phyloP scores from a whole-genome alignment of 495 filamentous ascomycete genomes.

The Neurospora sp. region DNA sequence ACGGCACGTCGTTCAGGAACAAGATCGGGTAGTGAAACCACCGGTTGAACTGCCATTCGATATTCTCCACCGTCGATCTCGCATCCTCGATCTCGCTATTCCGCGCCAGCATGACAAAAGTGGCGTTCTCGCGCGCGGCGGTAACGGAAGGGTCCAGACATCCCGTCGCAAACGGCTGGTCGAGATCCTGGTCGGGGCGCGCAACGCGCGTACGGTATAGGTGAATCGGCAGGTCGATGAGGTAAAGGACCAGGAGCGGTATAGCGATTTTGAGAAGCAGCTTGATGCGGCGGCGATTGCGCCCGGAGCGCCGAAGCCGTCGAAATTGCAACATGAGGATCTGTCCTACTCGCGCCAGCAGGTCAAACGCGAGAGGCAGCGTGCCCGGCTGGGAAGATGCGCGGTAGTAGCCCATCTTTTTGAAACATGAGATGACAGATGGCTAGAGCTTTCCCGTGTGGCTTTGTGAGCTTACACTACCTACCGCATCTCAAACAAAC shows the following conservation, averaged over 20 bases:
- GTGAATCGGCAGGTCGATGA: constrained; percentile 26
- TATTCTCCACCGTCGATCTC: constrained; percentile 81
- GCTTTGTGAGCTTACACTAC: neutral
- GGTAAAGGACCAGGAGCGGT: neutral
- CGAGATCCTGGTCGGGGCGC: constrained; percentile 25
- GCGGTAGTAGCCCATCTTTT: neutral
- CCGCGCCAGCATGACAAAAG: constrained; percentile 84
- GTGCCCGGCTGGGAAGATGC: neutral
- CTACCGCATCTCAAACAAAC: neutral
- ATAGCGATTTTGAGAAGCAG: neutral
- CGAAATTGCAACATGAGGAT: neutral
- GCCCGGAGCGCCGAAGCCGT: neutral
- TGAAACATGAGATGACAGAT: neutral
- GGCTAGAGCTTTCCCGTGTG: neutral
- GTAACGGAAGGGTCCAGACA: constrained; percentile 35
- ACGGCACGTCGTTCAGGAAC: constrained; percentile 87
- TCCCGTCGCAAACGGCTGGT: constrained; percentile 31
- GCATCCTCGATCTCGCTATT: constrained; percentile 88
- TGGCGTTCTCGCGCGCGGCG: constrained; percentile 70
- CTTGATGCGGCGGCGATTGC: neutral
- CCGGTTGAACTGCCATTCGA: constrained; percentile 92
- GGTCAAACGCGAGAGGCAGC: neutral
- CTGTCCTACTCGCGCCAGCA: neutral
- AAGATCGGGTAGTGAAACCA: constrained; percentile 98
- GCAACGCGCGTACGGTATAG: constrained; percentile 18